Base-by-base conservation (phyloP, 306 rosid genomes). In the Lupinus albus region DNA sequence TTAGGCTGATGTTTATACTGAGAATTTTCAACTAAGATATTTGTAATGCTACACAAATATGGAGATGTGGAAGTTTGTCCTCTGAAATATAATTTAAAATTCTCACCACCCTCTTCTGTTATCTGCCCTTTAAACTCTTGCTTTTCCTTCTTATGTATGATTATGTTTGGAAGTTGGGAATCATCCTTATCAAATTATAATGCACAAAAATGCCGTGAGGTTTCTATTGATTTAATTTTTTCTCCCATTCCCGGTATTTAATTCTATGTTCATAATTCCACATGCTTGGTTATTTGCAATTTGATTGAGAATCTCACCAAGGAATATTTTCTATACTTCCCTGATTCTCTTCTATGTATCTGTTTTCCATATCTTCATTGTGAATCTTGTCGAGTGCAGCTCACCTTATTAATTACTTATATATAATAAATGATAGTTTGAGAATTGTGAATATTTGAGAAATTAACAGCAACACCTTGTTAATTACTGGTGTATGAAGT, bases 1-100 rank as follows among this genome's bases (percentile, higher is more conserved):
- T 79, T 92, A 76, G 96, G 92, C 51, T 89, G 83, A 81, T 76
- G 57, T 64, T 69, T 63, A 46, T 76, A 74, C 15, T 47, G 7
- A 14, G 46, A 66, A 49, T 36, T 46, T 46, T 67, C 45, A 67
- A 41, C 25, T 58, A 62, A 60, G 46, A 50, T 70, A 69, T 73
- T 69, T 69, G 70, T 62, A 79, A 58, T 62, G 64, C 72, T 25
- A 25, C 79, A 57, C 70, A 67, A 47, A 46, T 64, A 67, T 57
- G 4, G 30, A 51, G 67, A 76, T 49, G 54, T 68, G 73, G 51
- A 76, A 20, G 46, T 64, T 71, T 58, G 4, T 25, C 30, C 30
- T 25, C 4, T 49, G 64, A 64, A 53, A 39, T 68, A 59, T 51
- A 39, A 25, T 33, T 45, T 63, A 69, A 74, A 71, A 59, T 46